Conservation (phyloP, 2,329 filamentous ascomycete species). For the Seiridium cupressi region DNA sequence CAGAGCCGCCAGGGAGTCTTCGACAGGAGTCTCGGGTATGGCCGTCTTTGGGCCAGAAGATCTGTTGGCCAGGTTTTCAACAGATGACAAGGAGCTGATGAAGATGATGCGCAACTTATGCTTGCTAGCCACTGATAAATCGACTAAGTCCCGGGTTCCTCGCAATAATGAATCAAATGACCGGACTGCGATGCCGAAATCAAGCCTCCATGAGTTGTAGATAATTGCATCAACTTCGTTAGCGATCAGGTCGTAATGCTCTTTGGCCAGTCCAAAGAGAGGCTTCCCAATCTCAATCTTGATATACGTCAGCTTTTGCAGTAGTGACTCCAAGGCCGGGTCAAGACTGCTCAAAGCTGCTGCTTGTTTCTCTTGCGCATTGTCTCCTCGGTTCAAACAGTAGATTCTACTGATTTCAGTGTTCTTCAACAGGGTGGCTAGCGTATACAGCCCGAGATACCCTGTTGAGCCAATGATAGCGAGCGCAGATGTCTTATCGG, state of each 20-base stretch:
- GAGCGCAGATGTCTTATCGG: not conserved
- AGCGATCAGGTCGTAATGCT: constrained; percentile 3
- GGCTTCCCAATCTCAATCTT: constrained; percentile 11
- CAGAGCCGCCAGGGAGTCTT: constrained; percentile 9
- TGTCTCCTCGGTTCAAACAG: constrained; percentile 13
- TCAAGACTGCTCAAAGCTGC: not conserved
- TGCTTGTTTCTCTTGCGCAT: constrained; percentile 11
- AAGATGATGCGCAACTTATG: constrained; percentile 17
- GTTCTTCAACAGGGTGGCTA: not conserved
- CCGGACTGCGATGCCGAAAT: constrained; percentile 18
- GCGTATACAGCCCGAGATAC: not conserved
- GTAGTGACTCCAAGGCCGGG: not conserved
- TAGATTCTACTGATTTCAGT: constrained; percentile 5
- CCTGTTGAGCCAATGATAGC: constrained; percentile 3
- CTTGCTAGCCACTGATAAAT: constrained; percentile 10
- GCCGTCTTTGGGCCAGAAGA: not conserved
- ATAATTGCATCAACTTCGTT: constrained; percentile 15
- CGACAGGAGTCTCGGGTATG: constrained; percentile 14
- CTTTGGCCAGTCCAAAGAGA: constrained; percentile 9
- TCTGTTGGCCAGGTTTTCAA: constrained; percentile 9
- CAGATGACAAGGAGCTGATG: constrained; percentile 21
- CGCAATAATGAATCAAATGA: constrained; percentile 18
- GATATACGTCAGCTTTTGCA: constrained; percentile 13
- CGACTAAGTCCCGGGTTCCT: constrained; percentile 13
- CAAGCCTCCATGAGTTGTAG: constrained; percentile 21